phyloP scores from a whole-genome alignment of 2,329 filamentous ascomycete species.

The Venturia oleaginea region DNA sequence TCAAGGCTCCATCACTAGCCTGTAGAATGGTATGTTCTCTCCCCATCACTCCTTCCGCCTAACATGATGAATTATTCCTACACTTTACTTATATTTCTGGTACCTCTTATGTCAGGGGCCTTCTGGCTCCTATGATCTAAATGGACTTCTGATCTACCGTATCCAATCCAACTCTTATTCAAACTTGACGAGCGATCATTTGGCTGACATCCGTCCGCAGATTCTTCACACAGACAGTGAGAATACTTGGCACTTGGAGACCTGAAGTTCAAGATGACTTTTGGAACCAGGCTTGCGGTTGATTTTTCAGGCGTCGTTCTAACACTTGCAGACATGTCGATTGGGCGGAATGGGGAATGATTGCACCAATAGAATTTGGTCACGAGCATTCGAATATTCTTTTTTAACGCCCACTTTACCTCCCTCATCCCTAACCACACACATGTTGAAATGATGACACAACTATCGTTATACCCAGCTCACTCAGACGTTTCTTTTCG shows the following conservation, averaged over 20 bases:
- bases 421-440: background rate
- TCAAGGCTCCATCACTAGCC: background rate
- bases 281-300: background rate
- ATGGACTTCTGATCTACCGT: conserved; percentile 64
- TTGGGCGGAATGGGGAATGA: no score
- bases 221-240: background rate
- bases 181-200: background rate
- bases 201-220: background rate
- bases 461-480: conserved; percentile 96
- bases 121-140: conserved; percentile 65
- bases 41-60: conserved; percentile 13
- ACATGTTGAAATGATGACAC: conserved; percentile 62
- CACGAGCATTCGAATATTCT: no score
- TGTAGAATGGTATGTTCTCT: conserved; percentile 8
- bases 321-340: no score
- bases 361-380: no score
- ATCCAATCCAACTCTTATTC: background rate
- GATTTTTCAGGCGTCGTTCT: background rate
- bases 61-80: conserved; percentile 57
- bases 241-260: background rate
- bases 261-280: background rate
- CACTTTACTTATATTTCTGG: conserved; percentile 60
- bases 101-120: conserved; percentile 91
- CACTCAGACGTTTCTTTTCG: conserved; percentile 76
- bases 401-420: background rate